Conservation (phyloP, 2,329 filamentous ascomycete genomes). For the Talaromyces sp. region DNA sequence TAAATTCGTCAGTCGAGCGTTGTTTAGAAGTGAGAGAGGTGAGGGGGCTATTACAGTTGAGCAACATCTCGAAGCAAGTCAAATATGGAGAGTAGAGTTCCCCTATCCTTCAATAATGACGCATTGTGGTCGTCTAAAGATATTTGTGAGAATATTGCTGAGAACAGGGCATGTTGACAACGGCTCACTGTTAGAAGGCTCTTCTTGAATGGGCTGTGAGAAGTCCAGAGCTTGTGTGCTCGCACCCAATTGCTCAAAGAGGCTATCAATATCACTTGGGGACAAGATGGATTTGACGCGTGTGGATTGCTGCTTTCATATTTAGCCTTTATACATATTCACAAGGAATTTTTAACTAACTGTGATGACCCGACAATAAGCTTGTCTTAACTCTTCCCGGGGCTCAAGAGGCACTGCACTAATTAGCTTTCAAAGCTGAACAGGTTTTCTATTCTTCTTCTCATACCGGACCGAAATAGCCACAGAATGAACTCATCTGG, state of each 20-base stretch:
- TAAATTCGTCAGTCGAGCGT: conserved; percentile 12
- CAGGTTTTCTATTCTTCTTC: too few relatives aligned
- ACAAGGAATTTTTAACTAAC: conserved; percentile 37
- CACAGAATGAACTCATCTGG: conserved; percentile 69
- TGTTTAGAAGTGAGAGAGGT: too few relatives aligned
- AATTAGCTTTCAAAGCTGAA: too few relatives aligned
- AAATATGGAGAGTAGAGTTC: conserved; percentile 37
- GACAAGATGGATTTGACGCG: conserved; percentile 42
- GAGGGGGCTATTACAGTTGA: conserved; percentile 29
- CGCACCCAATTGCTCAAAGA: conserved; percentile 65
- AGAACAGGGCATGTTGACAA: neutral
- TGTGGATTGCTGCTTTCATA: conserved; percentile 29
- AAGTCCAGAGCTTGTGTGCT: conserved; percentile 48
- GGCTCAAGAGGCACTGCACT: conserved; percentile 55
- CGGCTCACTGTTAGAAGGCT: conserved; percentile 27
- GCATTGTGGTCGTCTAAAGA: conserved; percentile 14
- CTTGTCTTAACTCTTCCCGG: conserved; percentile 58
- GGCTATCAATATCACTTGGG: conserved; percentile 44
- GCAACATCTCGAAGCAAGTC: conserved; percentile 35
- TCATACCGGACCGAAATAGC: conserved; percentile 52
- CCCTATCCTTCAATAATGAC: conserved; percentile 18
- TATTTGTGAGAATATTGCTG: conserved; percentile 10
- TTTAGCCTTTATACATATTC: too few relatives aligned
- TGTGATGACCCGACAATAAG: conserved; percentile 62
- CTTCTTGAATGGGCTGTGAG: conserved; percentile 31